A percentile compares a stretch with the other conserved stretches of the same genome.
Evolutionary conservation across 306 rosid species (phyloP).

Genomic region (Begonia peltatifolia): DNA sequence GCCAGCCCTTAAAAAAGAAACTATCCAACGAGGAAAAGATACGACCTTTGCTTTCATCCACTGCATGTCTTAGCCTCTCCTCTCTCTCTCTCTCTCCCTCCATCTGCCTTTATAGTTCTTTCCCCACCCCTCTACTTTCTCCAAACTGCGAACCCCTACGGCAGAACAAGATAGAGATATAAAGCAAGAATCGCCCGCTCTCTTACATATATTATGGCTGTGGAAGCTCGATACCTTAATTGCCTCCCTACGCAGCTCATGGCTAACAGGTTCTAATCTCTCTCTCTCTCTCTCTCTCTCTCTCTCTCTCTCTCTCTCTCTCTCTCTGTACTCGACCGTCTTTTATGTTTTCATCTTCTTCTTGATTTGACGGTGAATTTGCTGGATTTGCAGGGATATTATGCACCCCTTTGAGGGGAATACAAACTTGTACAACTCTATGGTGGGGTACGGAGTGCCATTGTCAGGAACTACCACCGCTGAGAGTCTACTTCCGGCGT

Average conservation of each 20-base stretch:
- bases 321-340: background rate
- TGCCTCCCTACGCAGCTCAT: conserved; percentile 49
- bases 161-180: conserved; percentile 1
- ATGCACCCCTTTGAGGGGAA: background rate
- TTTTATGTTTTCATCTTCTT: too few relatives aligned
- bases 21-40: too few relatives aligned
- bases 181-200: background rate
- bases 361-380: background rate
- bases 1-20: too few relatives aligned
- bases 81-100: conserved; percentile 4
- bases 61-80: too few relatives aligned
- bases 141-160: background rate
- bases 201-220: conserved; percentile 41
- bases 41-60: too few relatives aligned
- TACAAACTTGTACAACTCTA: background rate
- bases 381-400: background rate
- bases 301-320: background rate
- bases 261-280: conserved; percentile 31
- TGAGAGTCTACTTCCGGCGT: background rate
- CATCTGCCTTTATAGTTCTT: conserved; percentile 55
- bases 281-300: background rate
- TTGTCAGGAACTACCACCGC: background rate
- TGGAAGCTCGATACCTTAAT: conserved; percentile 67
- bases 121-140: conserved; percentile 26
- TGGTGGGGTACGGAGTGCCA: background rate